These are phyloP conservation scores for Phaeosphaeria sp. DNA, from an alignment of 2,329 filamentous ascomycete genomes.

Conservation along the genomic window DNA sequence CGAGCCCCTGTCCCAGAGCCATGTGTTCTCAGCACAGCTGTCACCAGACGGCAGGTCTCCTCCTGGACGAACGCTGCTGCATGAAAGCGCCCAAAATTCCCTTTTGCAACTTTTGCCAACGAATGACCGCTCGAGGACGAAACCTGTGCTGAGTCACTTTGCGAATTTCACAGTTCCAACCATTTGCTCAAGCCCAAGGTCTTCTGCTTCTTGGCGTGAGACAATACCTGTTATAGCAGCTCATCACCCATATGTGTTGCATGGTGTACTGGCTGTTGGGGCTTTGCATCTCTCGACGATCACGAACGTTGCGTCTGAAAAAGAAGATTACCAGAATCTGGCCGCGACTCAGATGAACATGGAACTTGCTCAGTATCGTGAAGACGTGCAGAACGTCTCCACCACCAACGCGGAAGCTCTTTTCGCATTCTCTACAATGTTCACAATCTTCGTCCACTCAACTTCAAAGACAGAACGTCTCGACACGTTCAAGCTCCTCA, in stretches of 20 bases:
- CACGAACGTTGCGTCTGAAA: slow-evolving; percentile 14
- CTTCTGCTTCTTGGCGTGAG: slow-evolving; percentile 27
- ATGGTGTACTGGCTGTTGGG: slow-evolving; percentile 52
- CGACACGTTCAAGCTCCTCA: slow-evolving; percentile 9
- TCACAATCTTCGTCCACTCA: slow-evolving; percentile 21
- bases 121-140: slow-evolving; percentile 13
- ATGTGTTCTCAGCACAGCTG: slow-evolving; percentile 9
- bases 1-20: slow-evolving; percentile 1
- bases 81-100: slow-evolving; percentile 13
- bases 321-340: slow-evolving; percentile 20
- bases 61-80: slow-evolving; percentile 15
- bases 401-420: slow-evolving; percentile 50
- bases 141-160: slow-evolving; percentile 33
- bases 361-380: slow-evolving; percentile 29
- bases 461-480: slow-evolving; percentile 23
- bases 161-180: slow-evolving; percentile 23
- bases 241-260: slow-evolving; percentile 50
- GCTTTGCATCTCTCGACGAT: slow-evolving; percentile 52
- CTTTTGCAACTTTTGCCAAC: slow-evolving; percentile 18
- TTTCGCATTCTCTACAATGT: slow-evolving; percentile 31
- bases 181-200: slow-evolving; percentile 15
- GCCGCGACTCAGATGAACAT: slow-evolving; percentile 33
- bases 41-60: slow-evolving; percentile 2
- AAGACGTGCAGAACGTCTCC: slow-evolving; percentile 37
- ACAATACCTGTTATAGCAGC: slow-evolving; percentile 39